These are phyloP conservation scores for Endoconidiophora laricicola DNA, from an alignment of 2,329 filamentous ascomycete species.

Conservation along the genomic window DNA sequence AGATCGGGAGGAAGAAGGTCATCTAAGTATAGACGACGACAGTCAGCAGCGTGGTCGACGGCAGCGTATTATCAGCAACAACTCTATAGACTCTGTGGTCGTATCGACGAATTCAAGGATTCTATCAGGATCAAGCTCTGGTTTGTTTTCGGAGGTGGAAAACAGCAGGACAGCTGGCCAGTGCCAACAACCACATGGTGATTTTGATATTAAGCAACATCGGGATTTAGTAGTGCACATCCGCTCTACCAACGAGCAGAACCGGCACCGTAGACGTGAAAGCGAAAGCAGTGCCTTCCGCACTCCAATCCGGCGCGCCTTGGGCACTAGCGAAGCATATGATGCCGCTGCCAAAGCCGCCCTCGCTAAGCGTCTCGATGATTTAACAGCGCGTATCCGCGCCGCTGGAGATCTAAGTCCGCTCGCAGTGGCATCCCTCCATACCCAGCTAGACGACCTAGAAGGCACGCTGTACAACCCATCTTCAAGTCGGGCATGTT, in stretches of 20 bases:
- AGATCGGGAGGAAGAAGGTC: background rate
- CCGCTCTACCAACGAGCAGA: constrained; percentile 1
- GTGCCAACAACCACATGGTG: too few relatives aligned
- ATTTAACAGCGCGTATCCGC: constrained; percentile 8
- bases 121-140: too few relatives aligned
- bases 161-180: too few relatives aligned
- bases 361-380: constrained; percentile 11
- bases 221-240: constrained; percentile 1
- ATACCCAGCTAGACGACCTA: constrained; percentile 10
- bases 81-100: too few relatives aligned
- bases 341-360: constrained; percentile 11
- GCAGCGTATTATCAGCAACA: background rate
- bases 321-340: constrained; percentile 12
- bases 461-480: constrained; percentile 9
- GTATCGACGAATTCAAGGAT: too few relatives aligned
- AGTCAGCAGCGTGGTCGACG: background rate
- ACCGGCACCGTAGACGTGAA: constrained; percentile 5
- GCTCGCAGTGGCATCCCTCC: constrained; percentile 8
- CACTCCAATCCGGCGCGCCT: constrained; percentile 8
- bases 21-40: background rate
- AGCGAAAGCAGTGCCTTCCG: constrained; percentile 5
- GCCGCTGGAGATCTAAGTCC: constrained; percentile 9
- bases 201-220: too few relatives aligned
- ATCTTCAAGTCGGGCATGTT: constrained; percentile 5
- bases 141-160: too few relatives aligned